phyloP scores from a whole-genome alignment of 176 grass and related monocot genomes.

The Zizania latifolia region DNA sequence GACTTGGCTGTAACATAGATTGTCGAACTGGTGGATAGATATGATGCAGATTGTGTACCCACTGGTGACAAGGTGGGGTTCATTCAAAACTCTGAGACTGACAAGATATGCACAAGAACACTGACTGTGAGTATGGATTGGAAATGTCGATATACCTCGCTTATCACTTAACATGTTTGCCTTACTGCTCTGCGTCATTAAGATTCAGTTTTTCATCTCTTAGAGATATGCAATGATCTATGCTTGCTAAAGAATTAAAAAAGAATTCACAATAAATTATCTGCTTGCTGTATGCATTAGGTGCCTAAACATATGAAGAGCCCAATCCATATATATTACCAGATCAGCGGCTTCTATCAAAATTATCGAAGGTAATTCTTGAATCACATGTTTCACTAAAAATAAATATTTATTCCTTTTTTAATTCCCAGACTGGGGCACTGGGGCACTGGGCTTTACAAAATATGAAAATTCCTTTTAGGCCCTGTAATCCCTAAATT shows the following conservation, averaged over 20 bases:
- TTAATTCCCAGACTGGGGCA: neutral
- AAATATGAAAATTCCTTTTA: neutral
- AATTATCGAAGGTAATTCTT: constrained; percentile 73
- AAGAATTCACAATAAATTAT: too few relatives aligned
- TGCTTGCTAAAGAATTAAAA: neutral
- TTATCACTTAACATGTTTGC: neutral
- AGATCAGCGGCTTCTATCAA: constrained; percentile 84
- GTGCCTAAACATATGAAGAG: constrained; percentile 68
- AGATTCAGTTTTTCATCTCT: neutral
- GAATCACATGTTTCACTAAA: neutral
- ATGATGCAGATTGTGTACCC: constrained; percentile 58
- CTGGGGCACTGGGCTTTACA: too few relatives aligned
- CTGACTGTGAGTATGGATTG: constrained; percentile 48
- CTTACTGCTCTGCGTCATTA: neutral
- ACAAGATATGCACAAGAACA: constrained; percentile 68
- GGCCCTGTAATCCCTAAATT: neutral
- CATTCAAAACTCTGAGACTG: constrained; percentile 50
- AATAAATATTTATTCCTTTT: neutral
- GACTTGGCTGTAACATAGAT: constrained; percentile 45
- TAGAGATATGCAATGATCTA: neutral
- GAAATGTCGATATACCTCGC: neutral
- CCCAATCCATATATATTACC: constrained; percentile 77
- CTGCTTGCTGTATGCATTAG: constrained; percentile 32
- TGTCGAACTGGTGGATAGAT: constrained; percentile 62
- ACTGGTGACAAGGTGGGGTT: constrained; percentile 46